Evolutionary conservation across 352 stramenopile genomes (phyloP).

Genomic region (Phytophthora sojae): DNA sequence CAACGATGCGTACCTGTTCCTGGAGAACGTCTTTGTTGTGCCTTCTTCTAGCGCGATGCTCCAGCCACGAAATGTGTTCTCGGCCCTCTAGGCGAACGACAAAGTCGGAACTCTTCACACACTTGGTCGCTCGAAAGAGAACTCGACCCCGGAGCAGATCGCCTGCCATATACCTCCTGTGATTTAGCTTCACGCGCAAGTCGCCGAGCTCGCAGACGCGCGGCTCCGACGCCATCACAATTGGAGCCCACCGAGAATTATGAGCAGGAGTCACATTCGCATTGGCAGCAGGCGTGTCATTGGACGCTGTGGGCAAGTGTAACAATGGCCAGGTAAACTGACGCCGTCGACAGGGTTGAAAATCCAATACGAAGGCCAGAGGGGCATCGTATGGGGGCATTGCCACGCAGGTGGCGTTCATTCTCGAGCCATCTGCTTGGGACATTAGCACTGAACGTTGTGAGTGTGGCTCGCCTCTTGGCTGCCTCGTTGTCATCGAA

Average conservation of each 20-base stretch:
- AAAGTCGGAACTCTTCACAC: conserved; percentile 20
- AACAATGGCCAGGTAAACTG: too few species aligned
- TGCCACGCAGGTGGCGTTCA: too few species aligned
- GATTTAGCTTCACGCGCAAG: conserved; percentile 12
- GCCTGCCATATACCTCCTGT: conserved; percentile 5
- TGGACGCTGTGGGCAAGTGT: too few species aligned
- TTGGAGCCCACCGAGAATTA: neutral
- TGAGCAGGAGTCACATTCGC: too few species aligned
- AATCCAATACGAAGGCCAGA: too few species aligned
- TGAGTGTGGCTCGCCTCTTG: too few species aligned
- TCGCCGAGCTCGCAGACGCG: neutral
- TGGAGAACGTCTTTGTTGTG: conserved; percentile 12
- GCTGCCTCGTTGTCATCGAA: too few species aligned
- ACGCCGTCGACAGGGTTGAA: too few species aligned
- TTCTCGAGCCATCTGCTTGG: too few species aligned
- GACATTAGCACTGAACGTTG: too few species aligned
- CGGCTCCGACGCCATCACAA: neutral
- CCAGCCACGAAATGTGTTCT: conserved; percentile 28
- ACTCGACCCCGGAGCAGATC: conserved; percentile 20
- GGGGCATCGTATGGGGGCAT: too few species aligned
- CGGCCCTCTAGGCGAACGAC: conserved; percentile 12
- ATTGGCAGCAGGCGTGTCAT: too few species aligned
- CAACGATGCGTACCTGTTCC: neutral
- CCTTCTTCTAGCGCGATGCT: conserved; percentile 9
- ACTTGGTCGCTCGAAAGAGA: neutral